A percentile compares a stretch with the other conserved stretches of the same genome.
These are phyloP conservation scores for Blastocystis sp. DNA, from an alignment of 352 stramenopile species.

Conservation along the genomic window DNA sequence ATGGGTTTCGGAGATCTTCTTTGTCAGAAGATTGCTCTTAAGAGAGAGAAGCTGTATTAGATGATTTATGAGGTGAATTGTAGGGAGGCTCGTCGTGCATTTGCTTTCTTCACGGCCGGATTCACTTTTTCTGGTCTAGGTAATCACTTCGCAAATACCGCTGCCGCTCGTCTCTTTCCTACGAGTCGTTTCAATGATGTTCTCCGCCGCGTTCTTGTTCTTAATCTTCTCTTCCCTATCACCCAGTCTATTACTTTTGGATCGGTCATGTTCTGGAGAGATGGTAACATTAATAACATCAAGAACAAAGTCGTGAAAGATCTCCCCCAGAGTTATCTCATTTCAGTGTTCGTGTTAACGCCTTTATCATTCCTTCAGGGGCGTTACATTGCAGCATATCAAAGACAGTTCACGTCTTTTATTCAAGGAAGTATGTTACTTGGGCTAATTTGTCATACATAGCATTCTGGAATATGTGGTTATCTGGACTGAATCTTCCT, in stretches of 20 bases:
- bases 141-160: slow-evolving; percentile 58
- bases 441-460: background rate
- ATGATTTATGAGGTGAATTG: background rate
- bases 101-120: slow-evolving; percentile 62
- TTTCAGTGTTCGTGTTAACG: slow-evolving; percentile 52
- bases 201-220: background rate
- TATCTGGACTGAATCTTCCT: slow-evolving; percentile 54
- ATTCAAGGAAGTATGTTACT: slow-evolving; percentile 56
- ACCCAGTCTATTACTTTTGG: slow-evolving; percentile 60
- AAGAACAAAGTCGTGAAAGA: slow-evolving; percentile 66
- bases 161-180: slow-evolving; percentile 29
- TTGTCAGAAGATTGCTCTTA: slow-evolving; percentile 64
- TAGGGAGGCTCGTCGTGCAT: slow-evolving; percentile 59
- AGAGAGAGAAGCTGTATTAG: slow-evolving; percentile 61
- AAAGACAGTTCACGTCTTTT: slow-evolving; percentile 38
- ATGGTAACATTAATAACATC: slow-evolving; percentile 39
- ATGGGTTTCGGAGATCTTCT: slow-evolving; percentile 64
- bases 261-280: slow-evolving; percentile 62
- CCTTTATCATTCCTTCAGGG: slow-evolving; percentile 59
- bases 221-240: slow-evolving; percentile 62
- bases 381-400: slow-evolving; percentile 25
- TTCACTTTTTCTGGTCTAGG: slow-evolving; percentile 63
- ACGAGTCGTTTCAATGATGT: slow-evolving; percentile 63
- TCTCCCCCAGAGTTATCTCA: slow-evolving; percentile 53
- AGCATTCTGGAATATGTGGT: slow-evolving; percentile 66